phyloP scores from a whole-genome alignment of 495 filamentous ascomycete species.

The Podospora pseudoanserina region DNA sequence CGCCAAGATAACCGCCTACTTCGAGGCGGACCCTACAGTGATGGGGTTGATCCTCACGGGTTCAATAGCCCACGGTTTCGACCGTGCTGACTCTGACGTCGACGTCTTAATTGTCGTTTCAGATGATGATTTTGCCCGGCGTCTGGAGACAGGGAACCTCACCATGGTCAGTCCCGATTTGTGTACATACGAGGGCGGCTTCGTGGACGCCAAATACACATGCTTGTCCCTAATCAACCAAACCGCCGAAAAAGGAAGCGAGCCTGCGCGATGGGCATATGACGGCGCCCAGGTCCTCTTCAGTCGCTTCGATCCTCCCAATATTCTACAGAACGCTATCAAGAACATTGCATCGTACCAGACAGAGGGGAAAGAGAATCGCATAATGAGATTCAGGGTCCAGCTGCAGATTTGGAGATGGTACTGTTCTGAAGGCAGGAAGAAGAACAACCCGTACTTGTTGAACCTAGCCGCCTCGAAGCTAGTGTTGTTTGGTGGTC shows the following conservation, averaged over 20 bases:
- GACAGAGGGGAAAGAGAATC: constrained; percentile 11
- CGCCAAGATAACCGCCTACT: constrained; percentile 16
- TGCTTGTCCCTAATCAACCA: constrained; percentile 18
- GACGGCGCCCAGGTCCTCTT: constrained; percentile 19
- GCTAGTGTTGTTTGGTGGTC: constrained; percentile 24
- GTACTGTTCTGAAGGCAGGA: constrained; percentile 16
- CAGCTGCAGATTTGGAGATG: constrained; percentile 26
- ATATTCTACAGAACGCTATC: neutral
- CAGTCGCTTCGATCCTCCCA: neutral
- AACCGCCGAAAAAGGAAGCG: constrained; percentile 23
- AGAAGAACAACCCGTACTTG: constrained; percentile 22
- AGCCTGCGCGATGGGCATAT: constrained; percentile 26
- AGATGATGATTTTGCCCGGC: constrained; percentile 18
- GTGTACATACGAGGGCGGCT: constrained; percentile 23
- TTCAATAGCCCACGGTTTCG: constrained; percentile 28
- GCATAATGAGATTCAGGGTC: constrained; percentile 17
- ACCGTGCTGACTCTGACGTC: constrained; percentile 18
- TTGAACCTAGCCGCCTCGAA: constrained; percentile 20
- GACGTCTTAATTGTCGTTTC: constrained; percentile 25
- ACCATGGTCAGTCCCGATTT: constrained; percentile 16
- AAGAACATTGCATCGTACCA: constrained; percentile 11
- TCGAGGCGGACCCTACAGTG: constrained; percentile 15
- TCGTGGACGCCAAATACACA: constrained; percentile 26
- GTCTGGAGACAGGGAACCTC: constrained; percentile 5
- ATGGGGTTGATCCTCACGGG: constrained; percentile 23